Evolutionary conservation across 2,329 filamentous ascomycete species (phyloP), one percentile per base, ranked within the genome.

Genomic region (Penicillium sp.): DNA sequence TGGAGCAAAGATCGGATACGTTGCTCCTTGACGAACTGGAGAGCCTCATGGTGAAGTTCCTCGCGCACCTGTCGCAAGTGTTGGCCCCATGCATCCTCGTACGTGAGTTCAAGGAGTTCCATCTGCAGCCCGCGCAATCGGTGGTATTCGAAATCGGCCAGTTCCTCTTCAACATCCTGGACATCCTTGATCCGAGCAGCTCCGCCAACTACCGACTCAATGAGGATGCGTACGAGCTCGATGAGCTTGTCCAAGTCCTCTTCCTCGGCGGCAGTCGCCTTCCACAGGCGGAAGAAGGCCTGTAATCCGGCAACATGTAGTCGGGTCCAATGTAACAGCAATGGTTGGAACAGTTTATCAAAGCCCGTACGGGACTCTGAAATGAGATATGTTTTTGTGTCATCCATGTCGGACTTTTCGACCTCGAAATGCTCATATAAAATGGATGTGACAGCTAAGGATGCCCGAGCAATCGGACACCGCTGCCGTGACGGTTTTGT

Each of bases 21-120:
- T 73, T 99, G 94, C 76, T 99, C 94, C 74, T 96, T 97, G 74
- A 97, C 90, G 69, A 99, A 99, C 67, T 96, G 90, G 51, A 97
- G 77, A 11, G 93, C 91, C 73, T 99, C 94, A 66, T 93, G 87
- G 64, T 90, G 89, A 42, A 97, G 81, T 72, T 96, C 91, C 52
- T 97, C 91, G 33, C 91, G 88, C n/a, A 96, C 90, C 74, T 94
- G 90, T 61, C 84, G 84, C 28, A 99, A 80, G 74, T 97, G 91
- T 59, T 89, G 85, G 12, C 92, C 92, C 94, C 94, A 99, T 46
- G 89, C 89, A 70, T 95, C 90, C 71, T 97, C 93, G 69, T 97
- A 97, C 0, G 91, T 90, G 61, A 94, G 79, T 70, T 96, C 90
- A 5, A 97, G 79, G 11, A 97, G 81, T 64, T 95, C 89, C 91